phyloP scores from a whole-genome alignment of 768 basidiomycete species.

The Russula ochroleuca region DNA sequence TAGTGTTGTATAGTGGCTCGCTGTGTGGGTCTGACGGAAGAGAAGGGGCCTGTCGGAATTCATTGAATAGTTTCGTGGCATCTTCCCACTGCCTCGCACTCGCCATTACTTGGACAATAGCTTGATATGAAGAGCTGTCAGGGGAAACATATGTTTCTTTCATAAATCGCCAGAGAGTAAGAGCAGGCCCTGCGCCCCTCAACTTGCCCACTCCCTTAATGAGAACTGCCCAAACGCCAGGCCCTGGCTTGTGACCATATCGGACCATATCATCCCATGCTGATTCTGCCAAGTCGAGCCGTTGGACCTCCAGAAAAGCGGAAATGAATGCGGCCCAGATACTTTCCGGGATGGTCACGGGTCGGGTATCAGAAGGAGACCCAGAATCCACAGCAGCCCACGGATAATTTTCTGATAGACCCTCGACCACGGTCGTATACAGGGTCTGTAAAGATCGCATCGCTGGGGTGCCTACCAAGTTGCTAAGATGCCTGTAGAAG shows the following conservation, averaged over 20 bases:
- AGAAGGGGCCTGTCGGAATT: conserved; percentile 41
- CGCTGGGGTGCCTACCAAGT: conserved; percentile 40
- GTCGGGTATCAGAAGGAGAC: conserved; percentile 37
- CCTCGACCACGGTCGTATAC: conserved; percentile 50
- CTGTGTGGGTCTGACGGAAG: conserved; percentile 32
- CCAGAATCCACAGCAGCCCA: conserved; percentile 48
- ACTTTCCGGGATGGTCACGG: conserved; percentile 51
- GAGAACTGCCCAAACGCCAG: conserved; percentile 66
- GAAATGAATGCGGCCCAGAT: conserved; percentile 64
- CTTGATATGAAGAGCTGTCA: conserved; percentile 60
- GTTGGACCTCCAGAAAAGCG: conserved; percentile 54
- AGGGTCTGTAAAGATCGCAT: conserved; percentile 40
- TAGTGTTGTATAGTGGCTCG: conserved; percentile 62
- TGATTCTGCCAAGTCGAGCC: conserved; percentile 52
- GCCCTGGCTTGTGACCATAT: conserved; percentile 47
- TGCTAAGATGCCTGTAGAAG: conserved; percentile 48
- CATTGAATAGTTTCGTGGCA: conserved; percentile 48
- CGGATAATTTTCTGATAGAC: conserved; percentile 47
- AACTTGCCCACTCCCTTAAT: conserved; percentile 57
- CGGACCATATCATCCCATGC: conserved; percentile 66
- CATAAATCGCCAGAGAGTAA: conserved; percentile 65
- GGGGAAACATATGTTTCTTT: conserved; percentile 50
- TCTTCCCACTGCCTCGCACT: conserved; percentile 47
- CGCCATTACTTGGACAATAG: conserved; percentile 61
- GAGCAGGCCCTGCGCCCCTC: conserved; percentile 49